Evolutionary conservation across 805 yeast species (phyloP), one percentile per base, ranked within the genome.

Genomic region (Alloascoidea hylecoeti): DNA sequence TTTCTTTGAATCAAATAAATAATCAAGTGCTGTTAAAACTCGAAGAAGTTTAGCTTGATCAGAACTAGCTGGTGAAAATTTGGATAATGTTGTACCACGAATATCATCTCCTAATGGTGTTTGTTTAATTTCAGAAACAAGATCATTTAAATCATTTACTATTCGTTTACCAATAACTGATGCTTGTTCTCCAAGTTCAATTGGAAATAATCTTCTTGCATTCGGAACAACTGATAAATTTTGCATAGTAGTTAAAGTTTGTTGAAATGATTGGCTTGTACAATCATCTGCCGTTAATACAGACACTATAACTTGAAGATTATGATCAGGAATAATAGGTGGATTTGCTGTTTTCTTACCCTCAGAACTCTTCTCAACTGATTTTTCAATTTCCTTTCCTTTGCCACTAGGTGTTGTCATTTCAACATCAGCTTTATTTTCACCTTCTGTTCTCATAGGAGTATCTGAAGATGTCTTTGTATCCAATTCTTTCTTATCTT

Each of bases 11-110:
- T 77, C 84, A 53, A 72, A 80, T 50, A 88, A 63, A 47, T 79
- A 84, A 49, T 88, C 96, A 41, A 88, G 65, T 0, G 96, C 95
- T 1, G 96, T 86, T 42, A 88, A 63, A 2, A 85, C 76, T 38
- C 95, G 68, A 39, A 89, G 61, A n/a, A 92, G 57, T 49, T 85
- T 86, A 4, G 96, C 82, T 53, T 92, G 97, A 43, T 81, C 86
- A 0, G 95, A 81, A 33, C 81, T 74, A 1, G 86, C 72, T 0
- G 84, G 71, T 2, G 92, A 81, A 50, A 88, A 83, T 46, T 72
- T 73, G 17, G 71, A 58, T 42, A 86, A 63, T 2, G 75, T 58
- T 17, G 69, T 72, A 16, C 70, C 65, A 35, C 68, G 71, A 18
- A 73, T 63, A 17, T 70, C 74, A 17, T 62, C 63, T 3, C 63